Conservation (phyloP, 2,329 filamentous ascomycete species). For the Aureobasidium leucospermi region DNA sequence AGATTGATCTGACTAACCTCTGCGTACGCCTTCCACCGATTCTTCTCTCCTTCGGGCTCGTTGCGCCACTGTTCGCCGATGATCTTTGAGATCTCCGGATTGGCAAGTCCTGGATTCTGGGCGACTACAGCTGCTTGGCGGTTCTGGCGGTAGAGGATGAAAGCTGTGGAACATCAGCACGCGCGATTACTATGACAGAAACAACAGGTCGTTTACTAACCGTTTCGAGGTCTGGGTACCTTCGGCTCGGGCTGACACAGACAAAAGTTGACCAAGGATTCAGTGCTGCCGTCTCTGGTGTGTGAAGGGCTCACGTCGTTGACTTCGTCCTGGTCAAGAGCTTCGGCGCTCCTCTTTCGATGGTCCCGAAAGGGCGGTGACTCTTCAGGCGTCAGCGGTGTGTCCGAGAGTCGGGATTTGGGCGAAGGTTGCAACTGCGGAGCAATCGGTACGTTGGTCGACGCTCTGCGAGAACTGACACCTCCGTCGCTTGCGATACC, state of each 20-base stretch:
- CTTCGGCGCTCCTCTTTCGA: constrained; percentile 27
- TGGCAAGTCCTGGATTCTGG: constrained; percentile 80
- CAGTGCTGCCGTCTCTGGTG: constrained; percentile 28
- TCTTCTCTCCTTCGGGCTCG: constrained; percentile 66
- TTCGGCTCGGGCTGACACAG: constrained; percentile 65
- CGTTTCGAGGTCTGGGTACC: constrained; percentile 63
- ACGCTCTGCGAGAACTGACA: constrained; percentile 20
- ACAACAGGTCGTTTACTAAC: constrained; percentile 39
- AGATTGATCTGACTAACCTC: constrained; percentile 48
- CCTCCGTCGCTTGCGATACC: constrained; percentile 3
- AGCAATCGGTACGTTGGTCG: constrained; percentile 23
- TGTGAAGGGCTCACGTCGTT: constrained; percentile 24
- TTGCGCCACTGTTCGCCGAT: constrained; percentile 88
- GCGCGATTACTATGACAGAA: constrained; percentile 22
- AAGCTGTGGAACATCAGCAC: constrained; percentile 55
- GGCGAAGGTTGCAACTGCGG: constrained; percentile 23
- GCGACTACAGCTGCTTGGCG: constrained; percentile 76
- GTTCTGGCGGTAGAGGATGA: constrained; percentile 94
- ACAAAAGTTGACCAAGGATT: constrained; percentile 50
- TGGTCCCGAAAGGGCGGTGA: constrained; percentile 26
- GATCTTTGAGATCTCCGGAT: constrained; percentile 95
- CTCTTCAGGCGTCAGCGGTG: constrained; percentile 31
- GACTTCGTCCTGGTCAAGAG: constrained; percentile 27
- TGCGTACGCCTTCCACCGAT: constrained; percentile 80
- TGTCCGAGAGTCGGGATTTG: constrained; percentile 23